Evolutionary conservation across 768 basidiomycete species (phyloP), one percentile per base, ranked within the genome.

Genomic region (Tricholoma bakamatsutake): DNA sequence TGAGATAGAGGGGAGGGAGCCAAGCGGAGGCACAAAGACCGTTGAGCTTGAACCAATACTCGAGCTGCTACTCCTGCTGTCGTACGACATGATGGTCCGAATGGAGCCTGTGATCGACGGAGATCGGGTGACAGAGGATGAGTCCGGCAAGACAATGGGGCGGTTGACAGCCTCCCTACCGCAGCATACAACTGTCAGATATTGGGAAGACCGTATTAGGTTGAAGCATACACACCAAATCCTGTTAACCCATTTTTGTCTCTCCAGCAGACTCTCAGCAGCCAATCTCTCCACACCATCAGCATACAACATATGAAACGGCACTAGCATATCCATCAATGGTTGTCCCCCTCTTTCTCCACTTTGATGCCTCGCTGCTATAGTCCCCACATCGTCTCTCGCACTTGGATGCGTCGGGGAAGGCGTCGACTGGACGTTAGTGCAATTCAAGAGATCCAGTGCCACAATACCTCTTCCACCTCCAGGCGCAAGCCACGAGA

Each of bases 201-300:
- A 57, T 35, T 51, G 11, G 11, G 27, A 30, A 56, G n/a, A 43
- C 33, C 2, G 52, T 15, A 59, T 40, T 58, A 55, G 18, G 13
- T 13, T n/a, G 40, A 61, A 58, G 27, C 1, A 4, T 42, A 74
- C 83, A 48, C 64, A 93, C 94, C 90, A 93, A 53, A 97, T 80
- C 4, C 91, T 82, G 63, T 89, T 90, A 11, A 95, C 92, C 94
- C 94, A 97, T 68, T 87, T 83, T 51, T 92, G 87, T 61, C 93
- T 77, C 67, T 94, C 90, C 56, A 88, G 69, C 6, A 93, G 79
- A 60, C 90, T 93, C 66, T 95, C 93, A n/a, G 90, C 87, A 5
- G 87, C 93, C 24, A 97, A 67, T 7, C 94, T 72, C 67, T 97
- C 94, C 1, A 93, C 84, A 1, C 94, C 93, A 67, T 97, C 94